Percentiles rank a stretch among this genome's conserved stretches.
Conservation (phyloP, 2,329 filamentous ascomycete genomes). For the Bisporella sp. region DNA sequence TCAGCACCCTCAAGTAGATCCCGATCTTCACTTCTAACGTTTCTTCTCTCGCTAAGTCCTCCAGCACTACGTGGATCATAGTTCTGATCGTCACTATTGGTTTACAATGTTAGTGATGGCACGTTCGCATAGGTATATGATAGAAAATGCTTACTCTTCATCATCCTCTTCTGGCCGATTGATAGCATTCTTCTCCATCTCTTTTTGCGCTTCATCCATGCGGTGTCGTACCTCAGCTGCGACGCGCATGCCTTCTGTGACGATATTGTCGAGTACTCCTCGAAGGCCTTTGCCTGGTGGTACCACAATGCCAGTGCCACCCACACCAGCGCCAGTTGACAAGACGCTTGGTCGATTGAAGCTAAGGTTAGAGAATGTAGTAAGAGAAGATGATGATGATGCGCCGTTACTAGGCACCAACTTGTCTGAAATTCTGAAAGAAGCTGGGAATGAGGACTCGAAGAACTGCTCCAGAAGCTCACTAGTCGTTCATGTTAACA, state of each 20-base stretch:
- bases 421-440: constrained; percentile 77
- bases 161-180: constrained; percentile 61
- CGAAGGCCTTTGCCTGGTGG: constrained; percentile 65
- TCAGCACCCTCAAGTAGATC: constrained; percentile 71
- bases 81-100: constrained; percentile 51
- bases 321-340: constrained; percentile 24
- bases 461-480: constrained; percentile 96
- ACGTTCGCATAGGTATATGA: no score
- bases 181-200: constrained; percentile 78
- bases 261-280: constrained; percentile 94
- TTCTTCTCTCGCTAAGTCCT: constrained; percentile 53
- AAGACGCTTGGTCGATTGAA: constrained; percentile 40
- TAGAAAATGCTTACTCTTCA: constrained; percentile 36
- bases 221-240: constrained; percentile 84
- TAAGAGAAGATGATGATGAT: constrained; percentile 62
- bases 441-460: constrained; percentile 88
- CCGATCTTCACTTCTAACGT: constrained; percentile 59
- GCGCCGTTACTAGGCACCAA: constrained; percentile 31
- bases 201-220: constrained; percentile 93
- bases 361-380: constrained; percentile 73
- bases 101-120: no score
- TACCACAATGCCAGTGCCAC: constrained; percentile 23
- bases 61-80: constrained; percentile 38
- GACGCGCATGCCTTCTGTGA: constrained; percentile 94
- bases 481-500: neutral